These are phyloP conservation scores for Camellia granthamiana DNA, from an alignment of 148 eudicot species.

Conservation along the genomic window DNA sequence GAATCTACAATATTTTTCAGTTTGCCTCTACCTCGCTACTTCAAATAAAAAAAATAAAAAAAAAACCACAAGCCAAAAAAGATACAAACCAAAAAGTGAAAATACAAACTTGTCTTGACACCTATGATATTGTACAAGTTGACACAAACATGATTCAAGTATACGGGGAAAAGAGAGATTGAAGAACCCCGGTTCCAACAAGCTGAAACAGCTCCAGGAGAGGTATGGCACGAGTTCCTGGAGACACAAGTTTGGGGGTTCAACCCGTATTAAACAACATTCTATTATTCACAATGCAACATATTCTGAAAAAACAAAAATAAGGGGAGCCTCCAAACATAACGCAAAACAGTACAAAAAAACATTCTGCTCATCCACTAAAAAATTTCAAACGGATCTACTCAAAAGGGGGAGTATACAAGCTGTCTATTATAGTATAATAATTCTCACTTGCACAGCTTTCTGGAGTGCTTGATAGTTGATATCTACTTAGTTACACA, in stretches of 20 bases:
- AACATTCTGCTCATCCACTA: background rate
- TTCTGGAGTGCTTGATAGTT: background rate
- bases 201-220: background rate
- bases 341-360: background rate
- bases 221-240: constrained; percentile 6
- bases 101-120: background rate
- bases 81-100: background rate
- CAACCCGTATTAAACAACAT: background rate
- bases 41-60: background rate
- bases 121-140: constrained; percentile 10
- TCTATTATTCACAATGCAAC: background rate
- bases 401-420: background rate
- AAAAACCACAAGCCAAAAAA: background rate
- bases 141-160: constrained; percentile 8
- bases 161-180: background rate
- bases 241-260: background rate
- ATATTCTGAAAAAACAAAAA: background rate
- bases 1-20: background rate
- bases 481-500: background rate
- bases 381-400: background rate
- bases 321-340: background rate
- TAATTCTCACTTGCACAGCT: background rate
- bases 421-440: background rate
- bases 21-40: constrained; percentile 7
- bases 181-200: constrained; percentile 4